phyloP scores from a whole-genome alignment of 495 filamentous ascomycete species.

The Aspergillus cavernicola region DNA sequence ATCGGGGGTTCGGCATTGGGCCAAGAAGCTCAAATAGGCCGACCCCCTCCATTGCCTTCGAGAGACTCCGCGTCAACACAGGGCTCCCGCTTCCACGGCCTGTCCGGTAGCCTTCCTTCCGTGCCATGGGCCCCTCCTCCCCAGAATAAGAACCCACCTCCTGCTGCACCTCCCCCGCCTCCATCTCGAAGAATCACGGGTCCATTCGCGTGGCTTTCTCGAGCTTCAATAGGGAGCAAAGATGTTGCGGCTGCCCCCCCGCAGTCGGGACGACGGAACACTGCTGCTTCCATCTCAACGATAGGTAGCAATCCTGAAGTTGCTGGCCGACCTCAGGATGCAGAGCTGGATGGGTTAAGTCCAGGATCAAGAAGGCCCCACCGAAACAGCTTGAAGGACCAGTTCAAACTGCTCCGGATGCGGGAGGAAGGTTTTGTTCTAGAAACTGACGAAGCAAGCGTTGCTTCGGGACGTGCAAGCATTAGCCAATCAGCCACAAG shows the following conservation, averaged over 20 bases:
- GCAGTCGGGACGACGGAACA: constrained; percentile 57
- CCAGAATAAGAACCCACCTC: constrained; percentile 36
- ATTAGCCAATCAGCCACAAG: constrained; percentile 50
- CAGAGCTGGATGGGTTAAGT: constrained; percentile 34
- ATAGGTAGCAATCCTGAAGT: constrained; percentile 70
- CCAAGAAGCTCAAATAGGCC: constrained; percentile 30
- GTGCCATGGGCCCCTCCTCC: constrained; percentile 47
- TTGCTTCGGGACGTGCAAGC: constrained; percentile 40
- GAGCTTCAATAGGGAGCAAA: constrained; percentile 61
- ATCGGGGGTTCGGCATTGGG: constrained; percentile 18
- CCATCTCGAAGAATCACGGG: constrained; percentile 66
- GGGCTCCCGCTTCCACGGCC: constrained; percentile 42
- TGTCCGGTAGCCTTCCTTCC: constrained; percentile 50
- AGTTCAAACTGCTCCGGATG: constrained; percentile 81
- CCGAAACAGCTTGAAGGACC: constrained; percentile 72
- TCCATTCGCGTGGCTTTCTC: constrained; percentile 83
- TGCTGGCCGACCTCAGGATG: constrained; percentile 65
- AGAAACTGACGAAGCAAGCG: constrained; percentile 34
- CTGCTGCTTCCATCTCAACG: constrained; percentile 69
- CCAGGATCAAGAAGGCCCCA: constrained; percentile 38
- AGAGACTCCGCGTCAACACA: constrained; percentile 45
- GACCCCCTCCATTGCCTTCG: constrained; percentile 47
- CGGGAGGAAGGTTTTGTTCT: constrained; percentile 67
- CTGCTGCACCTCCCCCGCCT: constrained; percentile 41
- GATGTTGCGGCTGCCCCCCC: constrained; percentile 51